A percentile compares a stretch with the other conserved stretches of the same genome.
phyloP scores from a whole-genome alignment of 768 basidiomycete species.

The Auricularia auricula-judae region DNA sequence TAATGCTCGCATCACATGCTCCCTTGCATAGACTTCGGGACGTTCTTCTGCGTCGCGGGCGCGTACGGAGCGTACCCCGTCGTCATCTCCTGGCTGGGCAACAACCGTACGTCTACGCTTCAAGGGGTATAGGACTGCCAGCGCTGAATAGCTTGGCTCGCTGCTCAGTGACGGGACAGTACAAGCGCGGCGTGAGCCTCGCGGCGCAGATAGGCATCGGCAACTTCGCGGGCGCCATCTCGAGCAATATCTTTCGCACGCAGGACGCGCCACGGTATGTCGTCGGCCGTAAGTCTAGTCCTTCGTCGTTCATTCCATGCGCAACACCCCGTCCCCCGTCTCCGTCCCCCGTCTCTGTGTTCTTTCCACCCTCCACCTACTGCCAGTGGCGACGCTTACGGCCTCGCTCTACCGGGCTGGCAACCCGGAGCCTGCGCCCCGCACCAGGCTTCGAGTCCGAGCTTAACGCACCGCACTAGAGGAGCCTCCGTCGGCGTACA shows the following conservation, averaged over 20 bases:
- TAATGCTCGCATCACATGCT: not conserved
- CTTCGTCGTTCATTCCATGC: too few species aligned
- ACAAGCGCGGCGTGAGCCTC: constrained; percentile 59
- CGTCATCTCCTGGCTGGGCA: constrained; percentile 39
- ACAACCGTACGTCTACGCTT: not conserved
- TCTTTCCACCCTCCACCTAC: too few species aligned
- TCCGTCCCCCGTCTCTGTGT: too few species aligned
- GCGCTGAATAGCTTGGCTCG: too few species aligned
- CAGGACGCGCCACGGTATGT: constrained; percentile 50
- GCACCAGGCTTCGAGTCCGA: too few species aligned
- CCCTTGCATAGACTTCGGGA: constrained; percentile 34
- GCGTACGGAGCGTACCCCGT: constrained; percentile 50
- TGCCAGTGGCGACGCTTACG: too few species aligned
- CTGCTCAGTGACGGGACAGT: constrained; percentile 39
- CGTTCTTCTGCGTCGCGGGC: constrained; percentile 58
- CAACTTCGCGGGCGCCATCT: constrained; percentile 54
- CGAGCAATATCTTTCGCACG: constrained; percentile 49
- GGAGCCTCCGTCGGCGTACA: too few species aligned
- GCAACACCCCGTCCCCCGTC: too few species aligned
- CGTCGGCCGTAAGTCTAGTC: constrained; percentile 37
- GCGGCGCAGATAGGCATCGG: constrained; percentile 59
- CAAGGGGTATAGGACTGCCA: too few species aligned
- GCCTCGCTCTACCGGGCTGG: too few species aligned
- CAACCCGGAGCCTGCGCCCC: too few species aligned
- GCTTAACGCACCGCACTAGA: too few species aligned